Percentiles rank a stretch among this genome's conserved stretches.
These are phyloP conservation scores for Ustilago trichophora DNA, from an alignment of 1,284 basidiomycete genomes.

Conservation along the genomic window DNA sequence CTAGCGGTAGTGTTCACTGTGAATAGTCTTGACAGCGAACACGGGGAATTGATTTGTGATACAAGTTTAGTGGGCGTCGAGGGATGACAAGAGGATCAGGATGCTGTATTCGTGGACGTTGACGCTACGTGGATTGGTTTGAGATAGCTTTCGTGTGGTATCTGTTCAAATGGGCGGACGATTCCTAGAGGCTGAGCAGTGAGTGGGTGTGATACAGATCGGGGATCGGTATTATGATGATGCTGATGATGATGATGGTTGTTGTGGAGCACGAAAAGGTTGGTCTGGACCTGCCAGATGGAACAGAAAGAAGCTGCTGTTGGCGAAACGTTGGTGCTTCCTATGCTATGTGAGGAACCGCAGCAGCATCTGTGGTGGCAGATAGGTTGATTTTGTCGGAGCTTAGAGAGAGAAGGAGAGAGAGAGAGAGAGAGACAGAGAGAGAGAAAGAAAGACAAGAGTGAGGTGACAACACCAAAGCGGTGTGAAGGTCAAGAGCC, in stretches of 20 bases:
- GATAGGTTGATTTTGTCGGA: not conserved
- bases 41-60: too few relatives aligned
- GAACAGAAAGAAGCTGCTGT: not conserved
- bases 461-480: not conserved
- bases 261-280: too few relatives aligned
- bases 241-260: not conserved
- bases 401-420: not conserved
- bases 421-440: not conserved
- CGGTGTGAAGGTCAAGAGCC: not conserved
- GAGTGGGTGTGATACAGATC: not conserved
- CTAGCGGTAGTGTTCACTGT: too few relatives aligned
- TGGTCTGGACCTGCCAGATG: slow-evolving; percentile 29
- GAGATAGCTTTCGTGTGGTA: too few relatives aligned
- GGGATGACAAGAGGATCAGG: too few relatives aligned
- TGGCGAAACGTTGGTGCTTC: not conserved
- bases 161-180: too few relatives aligned
- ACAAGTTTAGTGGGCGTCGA: too few relatives aligned
- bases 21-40: too few relatives aligned
- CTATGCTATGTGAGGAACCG: not conserved
- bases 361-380: not conserved
- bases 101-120: too few relatives aligned
- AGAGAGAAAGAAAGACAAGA: not conserved
- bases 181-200: too few relatives aligned
- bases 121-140: too few relatives aligned
- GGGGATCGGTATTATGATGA: too few relatives aligned